Evolutionary conservation across 2,329 filamentous ascomycete species (phyloP).

Genomic region (Fusarium falciforme): DNA sequence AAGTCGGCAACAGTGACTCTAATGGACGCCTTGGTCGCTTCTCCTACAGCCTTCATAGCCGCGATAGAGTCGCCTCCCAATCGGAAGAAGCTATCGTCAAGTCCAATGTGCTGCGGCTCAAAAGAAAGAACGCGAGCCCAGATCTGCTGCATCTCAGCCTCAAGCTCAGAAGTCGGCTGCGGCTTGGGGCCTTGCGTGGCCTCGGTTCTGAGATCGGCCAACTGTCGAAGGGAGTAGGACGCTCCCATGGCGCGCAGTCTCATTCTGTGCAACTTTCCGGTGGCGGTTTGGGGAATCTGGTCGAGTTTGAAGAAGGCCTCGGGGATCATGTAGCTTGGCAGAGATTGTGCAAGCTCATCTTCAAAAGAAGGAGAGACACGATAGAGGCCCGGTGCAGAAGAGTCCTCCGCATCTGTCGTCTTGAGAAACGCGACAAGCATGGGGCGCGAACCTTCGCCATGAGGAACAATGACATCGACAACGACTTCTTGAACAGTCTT

Average conservation of each 20-base stretch:
- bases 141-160: conserved; percentile 44
- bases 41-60: conserved; percentile 61
- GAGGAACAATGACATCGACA: conserved; percentile 10
- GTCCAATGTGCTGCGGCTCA: conserved; percentile 47
- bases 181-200: not conserved
- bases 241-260: conserved; percentile 12
- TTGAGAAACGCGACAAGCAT: conserved; percentile 7
- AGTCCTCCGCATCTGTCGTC: not conserved
- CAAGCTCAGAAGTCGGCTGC: not conserved
- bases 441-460: conserved; percentile 1
- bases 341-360: not conserved
- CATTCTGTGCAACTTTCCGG: conserved; percentile 31
- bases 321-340: conserved; percentile 38
- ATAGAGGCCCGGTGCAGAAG: not conserved
- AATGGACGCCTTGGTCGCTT: conserved; percentile 52
- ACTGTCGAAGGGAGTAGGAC: not conserved
- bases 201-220: not conserved
- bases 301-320: conserved; percentile 20
- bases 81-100: conserved; percentile 60
- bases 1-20: conserved; percentile 57
- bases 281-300: conserved; percentile 20
- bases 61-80: conserved; percentile 61
- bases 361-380: not conserved
- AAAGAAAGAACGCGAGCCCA: conserved; percentile 53
- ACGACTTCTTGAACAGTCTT: not conserved